Conservation (phyloP, 768 basidiomycete genomes). For the Tricholoma terreum region DNA sequence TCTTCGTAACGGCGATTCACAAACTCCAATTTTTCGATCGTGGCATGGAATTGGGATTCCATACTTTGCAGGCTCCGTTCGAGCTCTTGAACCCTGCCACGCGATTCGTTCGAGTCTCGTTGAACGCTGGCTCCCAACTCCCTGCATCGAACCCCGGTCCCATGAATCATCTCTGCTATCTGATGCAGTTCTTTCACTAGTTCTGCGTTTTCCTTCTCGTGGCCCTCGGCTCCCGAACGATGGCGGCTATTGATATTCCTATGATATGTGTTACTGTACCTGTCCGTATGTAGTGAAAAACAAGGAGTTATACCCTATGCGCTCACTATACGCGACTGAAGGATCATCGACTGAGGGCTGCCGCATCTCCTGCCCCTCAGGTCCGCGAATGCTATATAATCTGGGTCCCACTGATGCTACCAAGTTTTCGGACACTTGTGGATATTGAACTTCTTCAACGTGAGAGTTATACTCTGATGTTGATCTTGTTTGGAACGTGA, state of each 20-base stretch:
- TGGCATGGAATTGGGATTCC: not conserved
- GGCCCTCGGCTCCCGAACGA: not conserved
- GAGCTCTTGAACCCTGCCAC: not conserved
- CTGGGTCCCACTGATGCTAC: not conserved
- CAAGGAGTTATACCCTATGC: not conserved
- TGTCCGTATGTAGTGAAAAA: not conserved
- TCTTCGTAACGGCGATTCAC: not conserved
- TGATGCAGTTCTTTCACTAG: not conserved
- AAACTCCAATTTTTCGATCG: not conserved
- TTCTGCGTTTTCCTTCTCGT: slow-evolving; percentile 10
- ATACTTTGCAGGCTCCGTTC: not conserved
- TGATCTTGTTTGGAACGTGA: not conserved
- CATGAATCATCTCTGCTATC: slow-evolving; percentile 1
- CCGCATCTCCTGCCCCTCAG: not conserved
- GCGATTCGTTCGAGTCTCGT: not conserved
- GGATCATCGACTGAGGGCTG: not conserved
- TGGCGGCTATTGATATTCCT: not conserved
- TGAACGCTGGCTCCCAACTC: slow-evolving; percentile 3
- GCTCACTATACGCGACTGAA: not conserved
- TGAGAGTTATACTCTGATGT: not conserved
- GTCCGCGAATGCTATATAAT: not conserved
- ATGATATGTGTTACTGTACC: not conserved
- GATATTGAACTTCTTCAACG: not conserved
- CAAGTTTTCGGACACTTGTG: not conserved
- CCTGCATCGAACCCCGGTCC: not conserved